A percentile compares a stretch with the other conserved stretches of the same genome.
Conservation (phyloP, 2,329 filamentous ascomycete species). For the Biscogniauxia sp. region DNA sequence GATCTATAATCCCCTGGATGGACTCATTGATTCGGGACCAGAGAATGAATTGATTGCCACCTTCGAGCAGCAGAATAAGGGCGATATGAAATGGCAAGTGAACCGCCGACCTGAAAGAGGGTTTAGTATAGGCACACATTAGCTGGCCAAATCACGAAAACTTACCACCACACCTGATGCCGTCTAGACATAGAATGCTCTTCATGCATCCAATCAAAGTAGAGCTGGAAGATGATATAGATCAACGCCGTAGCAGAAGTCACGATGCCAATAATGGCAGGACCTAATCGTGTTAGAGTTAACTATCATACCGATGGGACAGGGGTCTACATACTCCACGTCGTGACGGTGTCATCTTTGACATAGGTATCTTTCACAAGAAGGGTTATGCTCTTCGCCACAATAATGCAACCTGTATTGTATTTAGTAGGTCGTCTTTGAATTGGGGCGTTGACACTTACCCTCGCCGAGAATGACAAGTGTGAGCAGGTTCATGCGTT, state of each 20-base stretch:
- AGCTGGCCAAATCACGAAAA: slow-evolving; percentile 1
- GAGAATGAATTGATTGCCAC: slow-evolving; percentile 55
- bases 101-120: slow-evolving; percentile 41
- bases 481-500: slow-evolving; percentile 62
- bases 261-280: slow-evolving; percentile 40
- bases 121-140: not conserved
- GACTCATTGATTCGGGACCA: slow-evolving; percentile 38
- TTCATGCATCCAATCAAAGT: slow-evolving; percentile 61
- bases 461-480: slow-evolving; percentile 67
- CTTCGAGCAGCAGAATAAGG: slow-evolving; percentile 63
- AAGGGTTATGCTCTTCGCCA: slow-evolving; percentile 50
- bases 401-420: slow-evolving; percentile 48
- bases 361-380: slow-evolving; percentile 42
- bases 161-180: slow-evolving; percentile 53
- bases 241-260: slow-evolving; percentile 39
- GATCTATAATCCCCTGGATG: slow-evolving; percentile 10
- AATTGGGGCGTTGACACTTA: not conserved
- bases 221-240: slow-evolving; percentile 46
- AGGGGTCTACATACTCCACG: slow-evolving; percentile 22
- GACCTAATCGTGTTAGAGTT: slow-evolving; percentile 28
- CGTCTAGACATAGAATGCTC: slow-evolving; percentile 56
- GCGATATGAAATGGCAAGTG: slow-evolving; percentile 65
- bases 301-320: not conserved
- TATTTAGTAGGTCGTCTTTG: slow-evolving; percentile 5
- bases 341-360: slow-evolving; percentile 32